Evolutionary conservation across 768 basidiomycete species (phyloP), one percentile per base, ranked within the genome.

Genomic region (Kwoniella dendrophila): DNA sequence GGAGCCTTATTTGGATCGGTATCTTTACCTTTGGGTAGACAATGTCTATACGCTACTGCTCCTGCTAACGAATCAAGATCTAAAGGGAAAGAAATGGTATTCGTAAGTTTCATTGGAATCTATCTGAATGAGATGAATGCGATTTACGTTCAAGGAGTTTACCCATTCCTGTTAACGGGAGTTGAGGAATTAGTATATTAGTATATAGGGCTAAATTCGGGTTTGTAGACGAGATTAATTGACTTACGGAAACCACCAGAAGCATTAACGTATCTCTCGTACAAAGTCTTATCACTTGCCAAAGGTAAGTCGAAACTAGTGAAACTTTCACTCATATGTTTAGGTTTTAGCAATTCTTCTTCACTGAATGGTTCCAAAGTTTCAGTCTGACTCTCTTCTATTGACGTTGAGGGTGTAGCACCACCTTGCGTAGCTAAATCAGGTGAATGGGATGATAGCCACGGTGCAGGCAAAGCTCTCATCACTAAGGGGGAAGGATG

Each of bases 11-110:
- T 54, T 6, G 58, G 41, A 10, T 51, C 47, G 2, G 62, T 36
- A 1, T 49, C 20, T 24, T 36, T 53, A 11, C 59, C 45, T 1
- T 69, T 41, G 6, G 76, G 76, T 2, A 78, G 69, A 55, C 71
- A 72, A 78, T 91, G 90, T 74, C 90, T 88, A 78, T 91, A 92
- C 3, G 89, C 83, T 59, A 91, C 89, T 3, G 87, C 88, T 30
- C 90, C 90, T 5, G 90, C 90, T n/a, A 91, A 81, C 2, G 88
- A 89, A 73, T 92, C 90, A 33, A 91, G 82, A 72, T 90, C 87
- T 78, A 32, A n/a, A n/a, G 22, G 33, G 8, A 47, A 29, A 33
- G 29, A 32, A n/a, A 26, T 27, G 12, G 5, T 11, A 45, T 24
- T 0, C 14, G 40, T 8, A 8, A 12, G 11, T 26, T 24, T 41